These are phyloP conservation scores for Symbiodinium natans DNA, from an alignment of 73 alveolate genomes.

Conservation along the genomic window DNA sequence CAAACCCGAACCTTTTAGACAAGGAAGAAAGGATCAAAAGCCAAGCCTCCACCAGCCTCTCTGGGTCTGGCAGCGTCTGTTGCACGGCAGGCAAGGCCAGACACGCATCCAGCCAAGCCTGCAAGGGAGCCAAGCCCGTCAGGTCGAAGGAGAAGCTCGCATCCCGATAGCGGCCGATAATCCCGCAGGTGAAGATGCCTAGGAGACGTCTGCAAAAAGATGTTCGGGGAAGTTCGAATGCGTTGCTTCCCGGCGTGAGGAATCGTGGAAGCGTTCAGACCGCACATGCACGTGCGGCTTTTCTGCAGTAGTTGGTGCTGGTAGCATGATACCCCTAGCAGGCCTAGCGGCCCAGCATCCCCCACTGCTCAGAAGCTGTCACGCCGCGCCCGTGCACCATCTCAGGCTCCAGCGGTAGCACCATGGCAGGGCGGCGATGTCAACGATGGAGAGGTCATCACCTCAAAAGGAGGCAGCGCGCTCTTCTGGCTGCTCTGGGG, in stretches of 20 bases:
- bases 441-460: background rate
- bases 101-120: background rate
- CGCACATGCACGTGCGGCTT: too few relatives aligned
- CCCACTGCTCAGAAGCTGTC: too few relatives aligned
- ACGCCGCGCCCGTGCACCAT: too few relatives aligned
- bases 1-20: background rate
- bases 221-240: too few relatives aligned
- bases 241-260: too few relatives aligned
- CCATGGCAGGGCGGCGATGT: background rate
- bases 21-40: background rate
- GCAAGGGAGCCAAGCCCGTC: background rate
- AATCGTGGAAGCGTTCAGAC: too few relatives aligned
- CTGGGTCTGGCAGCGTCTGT: background rate
- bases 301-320: too few relatives aligned
- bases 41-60: background rate
- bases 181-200: slow-evolving; percentile 4
- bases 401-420: background rate
- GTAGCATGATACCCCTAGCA: too few relatives aligned
- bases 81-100: background rate
- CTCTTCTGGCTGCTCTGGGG: too few relatives aligned
- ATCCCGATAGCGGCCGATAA: background rate
- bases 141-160: background rate
- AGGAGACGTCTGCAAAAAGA: background rate
- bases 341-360: too few relatives aligned
- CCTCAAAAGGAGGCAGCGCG: too few relatives aligned